These are phyloP conservation scores for Tylopilus rubrobrunneus DNA, from an alignment of 768 basidiomycete genomes.

Conservation along the genomic window DNA sequence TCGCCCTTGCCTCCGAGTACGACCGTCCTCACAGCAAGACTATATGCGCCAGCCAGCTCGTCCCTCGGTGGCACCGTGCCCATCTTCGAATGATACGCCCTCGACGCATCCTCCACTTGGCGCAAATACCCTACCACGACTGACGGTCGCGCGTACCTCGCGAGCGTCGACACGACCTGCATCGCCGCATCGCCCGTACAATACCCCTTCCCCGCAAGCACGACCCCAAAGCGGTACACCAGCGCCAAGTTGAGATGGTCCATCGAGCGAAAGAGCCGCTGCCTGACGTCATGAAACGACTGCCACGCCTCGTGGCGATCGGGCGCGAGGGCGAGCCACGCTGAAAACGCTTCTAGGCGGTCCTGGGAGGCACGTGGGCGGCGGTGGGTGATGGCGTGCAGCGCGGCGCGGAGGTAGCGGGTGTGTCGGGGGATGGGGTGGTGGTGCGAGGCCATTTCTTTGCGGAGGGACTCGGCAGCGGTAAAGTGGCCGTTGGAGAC, in stretches of 20 bases:
- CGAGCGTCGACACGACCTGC: conserved; percentile 36
- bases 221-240: conserved; percentile 39
- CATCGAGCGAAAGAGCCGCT: conserved; percentile 30
- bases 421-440: conserved; percentile 34
- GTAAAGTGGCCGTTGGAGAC: conserved; percentile 20
- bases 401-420: conserved; percentile 38
- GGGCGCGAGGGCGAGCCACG: conserved; percentile 46
- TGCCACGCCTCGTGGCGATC: conserved; percentile 18
- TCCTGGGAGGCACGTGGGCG: conserved; percentile 14
- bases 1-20: conserved; percentile 35
- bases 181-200: conserved; percentile 9
- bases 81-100: conserved; percentile 5
- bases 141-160: conserved; percentile 39
- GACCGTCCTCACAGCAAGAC: conserved; percentile 40
- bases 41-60: conserved; percentile 25
- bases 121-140: conserved; percentile 38
- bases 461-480: conserved; percentile 34
- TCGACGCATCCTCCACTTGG: conserved; percentile 20
- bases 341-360: conserved; percentile 26
- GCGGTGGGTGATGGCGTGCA: conserved; percentile 26
- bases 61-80: conserved; percentile 2
- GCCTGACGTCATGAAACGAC: conserved; percentile 28
- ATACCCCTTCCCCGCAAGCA: conserved; percentile 48
- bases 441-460: conserved; percentile 37
- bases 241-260: conserved; percentile 33